Evolutionary conservation across 2,329 filamentous ascomycete species (phyloP).

Genomic region (Leptographium radiaticola): DNA sequence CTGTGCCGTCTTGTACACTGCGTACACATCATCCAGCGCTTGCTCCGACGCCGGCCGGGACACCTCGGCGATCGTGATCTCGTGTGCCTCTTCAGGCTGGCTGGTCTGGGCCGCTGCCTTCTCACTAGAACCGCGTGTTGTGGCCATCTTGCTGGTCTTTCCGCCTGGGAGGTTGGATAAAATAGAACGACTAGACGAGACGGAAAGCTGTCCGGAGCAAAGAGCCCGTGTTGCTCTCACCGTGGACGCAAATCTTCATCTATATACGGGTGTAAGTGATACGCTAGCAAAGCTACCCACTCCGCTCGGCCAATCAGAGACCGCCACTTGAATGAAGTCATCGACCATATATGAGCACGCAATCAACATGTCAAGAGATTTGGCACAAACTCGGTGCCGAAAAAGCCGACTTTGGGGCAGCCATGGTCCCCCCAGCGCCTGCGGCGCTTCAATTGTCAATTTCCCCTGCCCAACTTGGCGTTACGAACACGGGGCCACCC

Average conservation of each 20-base stretch:
- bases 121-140: no score
- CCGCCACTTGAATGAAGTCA: not conserved
- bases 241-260: not conserved
- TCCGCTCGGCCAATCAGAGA: not conserved
- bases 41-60: not conserved
- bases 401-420: no score
- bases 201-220: not conserved
- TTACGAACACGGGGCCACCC: no score
- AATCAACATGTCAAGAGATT: not conserved
- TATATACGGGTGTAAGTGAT: not conserved
- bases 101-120: no score
- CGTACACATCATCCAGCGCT: constrained; percentile 19
- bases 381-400: no score
- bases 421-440: no score
- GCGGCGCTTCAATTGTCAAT: no score
- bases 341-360: constrained; percentile 1
- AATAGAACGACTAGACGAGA: no score
- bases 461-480: no score
- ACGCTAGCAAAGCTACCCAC: not conserved
- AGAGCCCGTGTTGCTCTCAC: not conserved
- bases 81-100: not conserved
- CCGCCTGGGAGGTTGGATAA: no score
- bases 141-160: no score
- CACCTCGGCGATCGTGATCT: not conserved
- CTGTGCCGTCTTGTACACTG: constrained; percentile 15